phyloP scores from a whole-genome alignment of 345 rosid species.

The Clausena lansium region DNA sequence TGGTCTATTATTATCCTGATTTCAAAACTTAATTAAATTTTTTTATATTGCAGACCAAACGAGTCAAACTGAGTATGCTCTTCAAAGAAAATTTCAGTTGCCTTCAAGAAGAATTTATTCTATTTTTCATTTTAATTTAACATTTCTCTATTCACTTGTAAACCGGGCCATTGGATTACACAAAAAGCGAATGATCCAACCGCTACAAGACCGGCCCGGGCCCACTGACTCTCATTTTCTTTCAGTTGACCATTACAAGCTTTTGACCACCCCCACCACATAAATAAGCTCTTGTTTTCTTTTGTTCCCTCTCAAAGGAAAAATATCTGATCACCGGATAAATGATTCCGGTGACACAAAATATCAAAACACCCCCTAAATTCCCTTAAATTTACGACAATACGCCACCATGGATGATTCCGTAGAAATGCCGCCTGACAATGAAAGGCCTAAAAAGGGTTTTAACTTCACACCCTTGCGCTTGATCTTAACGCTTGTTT shows the following conservation, averaged over 20 bases:
- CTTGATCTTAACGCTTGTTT: slow-evolving; percentile 41
- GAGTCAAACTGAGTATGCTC: too few species aligned
- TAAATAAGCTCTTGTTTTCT: neutral
- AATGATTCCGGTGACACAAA: neutral
- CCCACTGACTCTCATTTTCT: neutral
- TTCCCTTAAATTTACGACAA: neutral
- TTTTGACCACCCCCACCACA: neutral
- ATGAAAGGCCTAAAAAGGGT: slow-evolving; percentile 32
- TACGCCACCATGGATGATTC: slow-evolving; percentile 38
- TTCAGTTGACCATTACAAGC: neutral
- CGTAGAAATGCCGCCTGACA: slow-evolving; percentile 21
- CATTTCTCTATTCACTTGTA: neutral
- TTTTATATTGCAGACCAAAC: too few species aligned
- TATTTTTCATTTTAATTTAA: too few species aligned
- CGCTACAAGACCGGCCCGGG: neutral
- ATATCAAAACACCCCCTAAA: neutral
- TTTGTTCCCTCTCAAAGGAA: neutral
- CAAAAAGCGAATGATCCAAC: neutral
- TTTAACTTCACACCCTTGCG: slow-evolving; percentile 28
- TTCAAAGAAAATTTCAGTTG: too few species aligned
- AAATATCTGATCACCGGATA: neutral
- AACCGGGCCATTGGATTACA: neutral
- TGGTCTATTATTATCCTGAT: too few species aligned
- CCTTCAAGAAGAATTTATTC: too few species aligned
- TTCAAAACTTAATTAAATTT: too few species aligned